phyloP scores from a whole-genome alignment of 345 rosid species.

The Dovyalis caffra region DNA sequence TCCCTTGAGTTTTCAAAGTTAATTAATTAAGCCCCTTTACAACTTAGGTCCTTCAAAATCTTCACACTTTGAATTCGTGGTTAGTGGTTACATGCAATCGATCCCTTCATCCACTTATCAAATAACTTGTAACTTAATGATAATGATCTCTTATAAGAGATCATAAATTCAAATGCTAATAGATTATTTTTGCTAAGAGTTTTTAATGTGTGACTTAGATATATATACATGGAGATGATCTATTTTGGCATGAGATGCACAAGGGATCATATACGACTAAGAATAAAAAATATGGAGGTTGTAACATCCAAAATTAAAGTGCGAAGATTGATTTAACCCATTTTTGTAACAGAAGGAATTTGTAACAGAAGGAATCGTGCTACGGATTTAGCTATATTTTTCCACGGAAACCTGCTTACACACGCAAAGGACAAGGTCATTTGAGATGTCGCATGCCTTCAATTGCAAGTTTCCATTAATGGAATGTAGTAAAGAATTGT shows the following conservation, averaged over 20 bases:
- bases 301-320: neutral
- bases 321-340: neutral
- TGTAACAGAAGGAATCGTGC: neutral
- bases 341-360: too few species aligned
- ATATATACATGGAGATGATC: too few species aligned
- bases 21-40: too few species aligned
- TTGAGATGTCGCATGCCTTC: neutral
- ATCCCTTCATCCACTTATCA: neutral
- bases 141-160: too few species aligned
- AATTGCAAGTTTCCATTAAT: neutral
- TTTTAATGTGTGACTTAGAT: too few species aligned
- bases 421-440: neutral
- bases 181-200: too few species aligned
- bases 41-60: neutral
- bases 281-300: neutral
- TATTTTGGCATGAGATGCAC: too few species aligned
- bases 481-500: neutral
- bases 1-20: neutral
- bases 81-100: neutral
- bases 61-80: neutral
- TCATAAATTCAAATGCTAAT: too few species aligned
- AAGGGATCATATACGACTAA: neutral
- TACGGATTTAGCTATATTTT: neutral
- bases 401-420: neutral
- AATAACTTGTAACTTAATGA: too few species aligned